Conservation (phyloP, 2,329 filamentous ascomycete species). For the Coniochaeta prunicola region DNA sequence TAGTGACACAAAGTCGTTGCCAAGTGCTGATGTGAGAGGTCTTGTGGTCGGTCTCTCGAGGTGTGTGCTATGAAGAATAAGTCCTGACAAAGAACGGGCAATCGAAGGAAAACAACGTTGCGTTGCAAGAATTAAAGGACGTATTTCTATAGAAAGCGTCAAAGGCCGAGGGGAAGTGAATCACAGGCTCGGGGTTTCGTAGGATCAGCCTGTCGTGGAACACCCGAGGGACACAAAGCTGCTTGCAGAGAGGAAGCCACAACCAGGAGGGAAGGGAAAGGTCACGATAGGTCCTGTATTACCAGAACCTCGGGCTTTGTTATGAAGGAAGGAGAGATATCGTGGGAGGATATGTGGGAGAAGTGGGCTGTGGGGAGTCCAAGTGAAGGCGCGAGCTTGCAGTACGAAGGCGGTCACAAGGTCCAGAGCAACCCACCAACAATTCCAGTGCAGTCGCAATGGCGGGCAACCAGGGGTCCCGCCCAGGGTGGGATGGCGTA, state of each 20-base stretch:
- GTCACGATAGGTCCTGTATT: neutral
- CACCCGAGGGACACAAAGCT: neutral
- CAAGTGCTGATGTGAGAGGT: neutral
- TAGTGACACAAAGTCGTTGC: neutral
- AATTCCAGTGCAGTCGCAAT: neutral
- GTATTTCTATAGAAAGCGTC: neutral
- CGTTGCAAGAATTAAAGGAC: neutral
- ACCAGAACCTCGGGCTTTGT: neutral
- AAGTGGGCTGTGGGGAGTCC: neutral
- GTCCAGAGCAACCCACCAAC: neutral
- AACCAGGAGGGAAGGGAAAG: neutral
- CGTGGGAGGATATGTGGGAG: neutral
- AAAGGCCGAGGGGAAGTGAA: neutral
- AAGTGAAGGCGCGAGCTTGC: neutral
- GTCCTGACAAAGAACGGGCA: neutral
- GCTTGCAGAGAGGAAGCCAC: neutral
- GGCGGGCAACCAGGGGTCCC: neutral
- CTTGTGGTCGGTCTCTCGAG: neutral
- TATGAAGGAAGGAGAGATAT: neutral
- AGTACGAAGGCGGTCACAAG: conserved; percentile 3
- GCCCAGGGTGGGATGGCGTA: neutral
- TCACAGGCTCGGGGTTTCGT: neutral
- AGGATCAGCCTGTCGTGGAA: neutral
- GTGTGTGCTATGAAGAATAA: neutral
- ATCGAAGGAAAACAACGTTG: neutral